These are phyloP conservation scores for Cylindrotheca closterium DNA, from an alignment of 108 stramenopile genomes.

Conservation along the genomic window DNA sequence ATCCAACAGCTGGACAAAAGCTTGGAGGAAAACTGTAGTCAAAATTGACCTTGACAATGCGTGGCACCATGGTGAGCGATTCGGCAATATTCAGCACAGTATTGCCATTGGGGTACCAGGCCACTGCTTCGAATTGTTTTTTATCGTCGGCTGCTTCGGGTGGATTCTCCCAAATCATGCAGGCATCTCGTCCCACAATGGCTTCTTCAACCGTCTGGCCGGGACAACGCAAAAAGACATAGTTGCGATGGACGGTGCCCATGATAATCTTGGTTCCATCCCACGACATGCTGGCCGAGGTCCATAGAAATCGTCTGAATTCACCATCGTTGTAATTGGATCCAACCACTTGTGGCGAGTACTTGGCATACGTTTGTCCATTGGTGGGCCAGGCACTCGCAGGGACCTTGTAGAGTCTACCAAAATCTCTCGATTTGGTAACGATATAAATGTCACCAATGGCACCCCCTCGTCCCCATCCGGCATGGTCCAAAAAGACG, in stretches of 20 bases:
- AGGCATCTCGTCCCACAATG: neutral
- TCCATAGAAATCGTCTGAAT: neutral
- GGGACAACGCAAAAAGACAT: neutral
- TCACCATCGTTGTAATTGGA: neutral
- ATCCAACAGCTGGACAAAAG: neutral
- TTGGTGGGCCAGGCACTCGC: neutral
- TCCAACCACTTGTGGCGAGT: neutral
- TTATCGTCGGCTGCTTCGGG: neutral
- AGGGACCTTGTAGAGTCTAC: neutral
- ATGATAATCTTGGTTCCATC: neutral
- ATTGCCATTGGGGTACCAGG: neutral
- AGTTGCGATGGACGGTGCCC: neutral
- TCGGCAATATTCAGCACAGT: neutral
- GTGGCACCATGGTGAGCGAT: neutral
- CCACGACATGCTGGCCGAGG: neutral
- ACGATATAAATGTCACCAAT: slow-evolving; percentile 8
- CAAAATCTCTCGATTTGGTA: slow-evolving; percentile 3
- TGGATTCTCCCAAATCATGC: neutral
- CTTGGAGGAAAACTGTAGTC: neutral
- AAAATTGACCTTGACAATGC: neutral
- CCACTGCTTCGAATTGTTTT: neutral
- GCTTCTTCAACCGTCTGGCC: neutral
- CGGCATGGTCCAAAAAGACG: slow-evolving; percentile 6
- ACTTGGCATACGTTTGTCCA: neutral
- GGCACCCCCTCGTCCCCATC: slow-evolving; percentile 1